A percentile compares a stretch with the other conserved stretches of the same genome.
These are phyloP conservation scores for Cubamyces lactineus DNA, from an alignment of 768 basidiomycete species.

Conservation along the genomic window DNA sequence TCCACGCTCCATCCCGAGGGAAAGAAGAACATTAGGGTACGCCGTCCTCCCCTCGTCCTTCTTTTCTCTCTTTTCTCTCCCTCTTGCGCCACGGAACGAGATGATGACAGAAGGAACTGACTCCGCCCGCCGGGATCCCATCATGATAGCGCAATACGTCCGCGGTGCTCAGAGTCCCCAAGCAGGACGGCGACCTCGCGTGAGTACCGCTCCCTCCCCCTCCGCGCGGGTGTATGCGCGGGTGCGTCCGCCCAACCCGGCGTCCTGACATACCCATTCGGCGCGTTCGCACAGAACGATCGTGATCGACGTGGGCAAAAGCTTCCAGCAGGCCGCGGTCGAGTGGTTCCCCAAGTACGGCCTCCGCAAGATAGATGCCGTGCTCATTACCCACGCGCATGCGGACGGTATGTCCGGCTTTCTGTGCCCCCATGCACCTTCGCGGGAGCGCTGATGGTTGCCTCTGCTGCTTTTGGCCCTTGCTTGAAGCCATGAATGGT, in stretches of 20 bases:
- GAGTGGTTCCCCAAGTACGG: conserved; percentile 74
- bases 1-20: conserved; percentile 71
- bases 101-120: background rate
- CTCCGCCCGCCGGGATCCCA: conserved; percentile 7
- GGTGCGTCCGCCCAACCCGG: background rate
- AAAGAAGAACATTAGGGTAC: conserved; percentile 73
- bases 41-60: conserved; percentile 2
- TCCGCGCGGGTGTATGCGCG: background rate
- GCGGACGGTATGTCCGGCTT: conserved; percentile 60
- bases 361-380: conserved; percentile 69
- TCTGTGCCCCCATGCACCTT: background rate
- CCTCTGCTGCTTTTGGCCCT: background rate
- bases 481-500: conserved; percentile 76
- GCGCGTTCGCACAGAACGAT: conserved; percentile 56
- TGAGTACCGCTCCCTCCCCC: conserved; percentile 41
- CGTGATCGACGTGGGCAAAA: conserved; percentile 86
- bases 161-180: conserved; percentile 57
- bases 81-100: background rate
- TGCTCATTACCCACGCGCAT: conserved; percentile 88
- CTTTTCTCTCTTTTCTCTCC: background rate
- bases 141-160: conserved; percentile 67
- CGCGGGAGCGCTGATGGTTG: background rate
- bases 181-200: conserved; percentile 47
- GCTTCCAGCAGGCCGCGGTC: conserved; percentile 61
- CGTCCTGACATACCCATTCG: background rate